Base-by-base conservation (phyloP, 441 rosid species). In the Pelargonium cotyledonis region DNA sequence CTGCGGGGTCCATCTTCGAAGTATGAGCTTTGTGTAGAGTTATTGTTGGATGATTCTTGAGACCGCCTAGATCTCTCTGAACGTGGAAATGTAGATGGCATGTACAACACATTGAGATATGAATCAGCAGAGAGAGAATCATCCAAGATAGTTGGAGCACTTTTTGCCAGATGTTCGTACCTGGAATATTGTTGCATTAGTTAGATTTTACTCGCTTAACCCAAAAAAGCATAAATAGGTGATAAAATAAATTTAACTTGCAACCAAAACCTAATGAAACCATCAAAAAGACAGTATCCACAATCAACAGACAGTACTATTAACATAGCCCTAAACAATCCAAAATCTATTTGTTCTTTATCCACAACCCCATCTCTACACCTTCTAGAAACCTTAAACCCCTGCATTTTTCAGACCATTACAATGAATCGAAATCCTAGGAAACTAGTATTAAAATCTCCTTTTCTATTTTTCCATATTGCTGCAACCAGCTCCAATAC, bases 61-160 rank as follows among this genome's bases (percentile, higher is more conserved):
- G 77, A 89, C 61, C 83, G 83, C 77, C 98, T 85, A 65, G 95
- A 90, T 82, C 90, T 84, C 82, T 95, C 99, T 63, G 98, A 88
- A 55, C 98, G 97, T 65, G 99, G 99, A 74, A 90, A 92, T 63
- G 98, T 95, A 60, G 99, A 86, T 68, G 99, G 99, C 94, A 95
- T 95, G 84, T 95, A 84, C 55, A 95, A 80, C 60, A 95, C 95
- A 84, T 92, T 92, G 57, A 95, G 90, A 80, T 95, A 95, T 65
- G 99, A 95, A 86, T 95, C 99, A 65, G 99, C 96, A 71, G 99
- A 95, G 75, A 95, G 90, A 38, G 98, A 92, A 80, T 95, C 99
- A 64, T 92, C 98, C 95, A 95, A 85, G 80, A 95, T 95, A 70
- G 97, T 91, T 14, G 99, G 99, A 55, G 99, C 97, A 76, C 97